phyloP scores from a whole-genome alignment of 2,329 filamentous ascomycete genomes.

The Cytospora piceae region DNA sequence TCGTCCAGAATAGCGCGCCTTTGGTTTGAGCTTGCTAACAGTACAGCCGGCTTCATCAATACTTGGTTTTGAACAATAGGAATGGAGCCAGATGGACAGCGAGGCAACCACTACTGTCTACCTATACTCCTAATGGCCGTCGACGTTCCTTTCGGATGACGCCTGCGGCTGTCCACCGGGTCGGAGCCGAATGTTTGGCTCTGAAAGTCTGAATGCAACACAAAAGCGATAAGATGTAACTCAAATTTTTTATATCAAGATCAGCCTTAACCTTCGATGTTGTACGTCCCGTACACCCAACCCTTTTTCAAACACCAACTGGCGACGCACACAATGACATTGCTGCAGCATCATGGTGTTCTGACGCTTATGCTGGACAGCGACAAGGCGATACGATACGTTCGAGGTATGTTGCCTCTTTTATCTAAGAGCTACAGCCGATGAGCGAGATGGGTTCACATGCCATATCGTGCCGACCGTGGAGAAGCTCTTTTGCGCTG shows the following conservation, averaged over 20 bases:
- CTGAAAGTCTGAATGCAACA: background rate
- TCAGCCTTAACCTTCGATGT: background rate
- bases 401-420: background rate
- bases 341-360: background rate
- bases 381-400: background rate
- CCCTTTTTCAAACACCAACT: background rate
- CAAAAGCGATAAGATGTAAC: background rate
- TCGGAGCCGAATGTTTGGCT: slow-evolving; percentile 1
- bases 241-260: background rate
- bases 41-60: background rate
- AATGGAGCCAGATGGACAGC: background rate
- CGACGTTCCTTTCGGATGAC: background rate
- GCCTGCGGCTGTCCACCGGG: slow-evolving; percentile 2
- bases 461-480: slow-evolving; percentile 3
- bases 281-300: background rate
- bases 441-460: background rate
- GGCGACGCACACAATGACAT: background rate
- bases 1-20: background rate
- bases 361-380: background rate
- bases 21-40: no score
- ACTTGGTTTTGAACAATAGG: background rate
- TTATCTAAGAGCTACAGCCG: background rate
- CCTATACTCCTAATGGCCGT: background rate
- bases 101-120: background rate
- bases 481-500: background rate